Evolutionary conservation across 2,329 filamentous ascomycete species (phyloP), one percentile per base, ranked within the genome.

Genomic region (Ascochyta fabae): DNA sequence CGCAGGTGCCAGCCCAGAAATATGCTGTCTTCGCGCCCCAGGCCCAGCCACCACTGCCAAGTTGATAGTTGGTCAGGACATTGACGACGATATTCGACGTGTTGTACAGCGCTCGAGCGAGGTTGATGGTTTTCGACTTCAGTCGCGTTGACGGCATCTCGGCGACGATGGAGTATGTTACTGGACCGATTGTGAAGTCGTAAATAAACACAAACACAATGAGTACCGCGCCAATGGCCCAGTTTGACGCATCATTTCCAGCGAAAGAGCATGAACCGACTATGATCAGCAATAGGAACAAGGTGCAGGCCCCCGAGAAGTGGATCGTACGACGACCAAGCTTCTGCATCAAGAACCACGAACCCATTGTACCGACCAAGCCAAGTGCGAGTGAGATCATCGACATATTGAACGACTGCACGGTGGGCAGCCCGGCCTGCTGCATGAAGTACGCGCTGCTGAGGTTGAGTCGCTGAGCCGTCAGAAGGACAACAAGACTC

Each of bases 121-220:
- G 83, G 1, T 94, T 91, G 38, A 96, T 89, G 0, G 92, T 96
- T 81, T 96, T 96, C 77, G 94, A 91, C 72, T 93, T 90, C 36
- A 96, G 81, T 4, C 92, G 85, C 10, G 90, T 86, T 0, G 91
- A 91, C 0, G 91, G 91, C 42, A 96, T 78, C 74, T 96, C 92
- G 1, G 89, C 85, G 3, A 96, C 91, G 12, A 96, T 84, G 0
- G 91, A 93, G 77, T 96, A 96, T 70, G 89, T 92, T 6, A 96
- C 90, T 0, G 92, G 94, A 16, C 92, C 92, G 40, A 96, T 91
- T 0, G 90, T 90, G 45, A 93, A 81, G 73, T 96, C 90, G 76
- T 96, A 96, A 67, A 88, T 85, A 41, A 95, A 79, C 0, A 92
- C 67, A 29, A 71, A 74, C 4, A 68, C 45, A 24, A 73, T 69